These are phyloP conservation scores for Immersiporthe knoxdaviesiana DNA, from an alignment of 2,329 filamentous ascomycete genomes.

Conservation along the genomic window DNA sequence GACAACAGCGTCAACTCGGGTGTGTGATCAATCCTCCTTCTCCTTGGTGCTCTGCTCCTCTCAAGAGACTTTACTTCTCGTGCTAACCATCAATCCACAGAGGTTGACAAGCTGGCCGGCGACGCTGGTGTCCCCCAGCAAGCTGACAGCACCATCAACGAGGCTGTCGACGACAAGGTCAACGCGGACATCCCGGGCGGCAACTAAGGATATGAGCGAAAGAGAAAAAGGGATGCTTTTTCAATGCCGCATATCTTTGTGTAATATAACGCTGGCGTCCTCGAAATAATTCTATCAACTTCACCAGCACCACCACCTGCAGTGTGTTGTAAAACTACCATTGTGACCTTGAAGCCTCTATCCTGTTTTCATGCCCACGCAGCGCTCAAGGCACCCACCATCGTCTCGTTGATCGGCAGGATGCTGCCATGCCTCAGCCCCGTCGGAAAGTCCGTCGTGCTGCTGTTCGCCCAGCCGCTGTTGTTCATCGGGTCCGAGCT, in stretches of 20 bases:
- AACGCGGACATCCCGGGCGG: conserved; percentile 33
- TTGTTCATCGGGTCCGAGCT: conserved; percentile 48
- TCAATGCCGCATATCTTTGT: background rate
- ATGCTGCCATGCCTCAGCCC: conserved; percentile 57
- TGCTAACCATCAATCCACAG: conserved; percentile 5
- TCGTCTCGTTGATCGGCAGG: conserved; percentile 48
- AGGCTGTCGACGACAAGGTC: conserved; percentile 30
- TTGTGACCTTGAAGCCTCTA: background rate
- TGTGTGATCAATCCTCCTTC: conserved; percentile 8
- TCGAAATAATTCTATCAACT: background rate
- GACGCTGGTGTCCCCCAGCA: conserved; percentile 29
- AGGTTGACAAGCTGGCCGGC: conserved; percentile 29
- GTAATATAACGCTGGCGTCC: background rate
- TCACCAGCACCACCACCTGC: background rate
- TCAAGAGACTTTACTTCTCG: background rate
- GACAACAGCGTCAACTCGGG: conserved; percentile 30
- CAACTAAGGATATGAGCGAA: conserved; percentile 18
- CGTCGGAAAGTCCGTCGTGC: conserved; percentile 46
- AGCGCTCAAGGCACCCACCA: conserved; percentile 46
- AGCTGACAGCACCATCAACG: conserved; percentile 26
- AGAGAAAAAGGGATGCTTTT: too few species aligned
- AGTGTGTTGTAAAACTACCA: background rate
- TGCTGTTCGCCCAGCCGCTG: conserved; percentile 49
- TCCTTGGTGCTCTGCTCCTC: too few species aligned
- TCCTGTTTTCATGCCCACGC: conserved; percentile 39